Conservation (phyloP, 768 basidiomycete genomes). For the Polyporus arcularius region DNA sequence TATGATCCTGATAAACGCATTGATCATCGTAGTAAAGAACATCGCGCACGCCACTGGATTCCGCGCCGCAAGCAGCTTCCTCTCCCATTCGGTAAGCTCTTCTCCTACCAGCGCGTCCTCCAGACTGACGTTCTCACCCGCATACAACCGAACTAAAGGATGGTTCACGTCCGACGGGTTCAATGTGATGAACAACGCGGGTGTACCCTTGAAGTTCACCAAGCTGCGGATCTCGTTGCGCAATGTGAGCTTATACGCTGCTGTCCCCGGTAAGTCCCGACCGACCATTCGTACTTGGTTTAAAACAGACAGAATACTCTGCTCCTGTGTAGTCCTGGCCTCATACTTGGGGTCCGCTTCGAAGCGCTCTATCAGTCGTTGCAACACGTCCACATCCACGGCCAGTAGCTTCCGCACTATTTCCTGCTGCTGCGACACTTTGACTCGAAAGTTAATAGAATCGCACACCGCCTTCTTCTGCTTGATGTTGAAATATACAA, state of each 20-base stretch:
- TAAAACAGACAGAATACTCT: background rate
- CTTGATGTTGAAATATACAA: slow-evolving; percentile 19
- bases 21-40: slow-evolving; percentile 1
- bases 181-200: slow-evolving; percentile 1
- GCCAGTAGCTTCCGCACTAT: background rate
- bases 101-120: background rate
- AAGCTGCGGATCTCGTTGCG: background rate
- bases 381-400: background rate
- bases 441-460: background rate
- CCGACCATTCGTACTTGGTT: background rate
- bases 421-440: background rate
- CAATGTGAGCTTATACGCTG: background rate
- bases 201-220: background rate
- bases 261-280: background rate
- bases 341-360: background rate
- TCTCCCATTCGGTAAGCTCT: background rate
- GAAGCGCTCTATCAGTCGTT: background rate
- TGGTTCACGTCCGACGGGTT: slow-evolving; percentile 3
- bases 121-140: background rate
- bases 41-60: background rate
- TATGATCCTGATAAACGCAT: background rate
- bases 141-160: background rate
- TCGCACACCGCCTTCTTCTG: slow-evolving; percentile 17
- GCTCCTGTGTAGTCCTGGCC: background rate
- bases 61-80: background rate